These are phyloP conservation scores for Saraca asoca DNA, from an alignment of 331 rosid genomes.

Conservation along the genomic window DNA sequence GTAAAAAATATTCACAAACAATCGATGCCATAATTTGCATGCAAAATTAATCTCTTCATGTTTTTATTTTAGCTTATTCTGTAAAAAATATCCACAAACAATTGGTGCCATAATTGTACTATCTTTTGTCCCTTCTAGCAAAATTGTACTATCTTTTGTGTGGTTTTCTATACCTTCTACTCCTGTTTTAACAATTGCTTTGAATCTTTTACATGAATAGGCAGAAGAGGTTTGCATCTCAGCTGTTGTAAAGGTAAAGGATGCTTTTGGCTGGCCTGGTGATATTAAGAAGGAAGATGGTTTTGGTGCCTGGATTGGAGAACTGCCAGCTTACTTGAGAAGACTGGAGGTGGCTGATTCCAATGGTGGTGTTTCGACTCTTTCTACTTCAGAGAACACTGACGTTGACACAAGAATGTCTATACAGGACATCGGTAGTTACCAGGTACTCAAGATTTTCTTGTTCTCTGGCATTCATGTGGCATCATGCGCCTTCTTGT, in stretches of 20 bases:
- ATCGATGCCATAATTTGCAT: background rate
- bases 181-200: background rate
- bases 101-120: background rate
- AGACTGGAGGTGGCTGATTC: slow-evolving; percentile 35
- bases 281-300: slow-evolving; percentile 58
- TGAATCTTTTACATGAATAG: slow-evolving; percentile 42
- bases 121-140: no score
- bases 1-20: background rate
- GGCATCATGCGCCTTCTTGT: slow-evolving; percentile 5
- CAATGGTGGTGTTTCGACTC: slow-evolving; percentile 40
- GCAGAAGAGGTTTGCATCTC: slow-evolving; percentile 63
- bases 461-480: slow-evolving; percentile 3
- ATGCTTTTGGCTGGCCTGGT: slow-evolving; percentile 69
- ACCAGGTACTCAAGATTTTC: slow-evolving; percentile 61
- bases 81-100: background rate
- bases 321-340: slow-evolving; percentile 68
- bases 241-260: slow-evolving; percentile 59
- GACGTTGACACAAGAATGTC: slow-evolving; percentile 51
- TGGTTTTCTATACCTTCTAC: background rate
- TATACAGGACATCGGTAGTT: slow-evolving; percentile 82
- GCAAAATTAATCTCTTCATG: background rate
- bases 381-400: slow-evolving; percentile 45
- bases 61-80: no score
- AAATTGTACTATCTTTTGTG: background rate
- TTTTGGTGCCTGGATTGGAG: slow-evolving; percentile 76